Evolutionary conservation across 2,329 filamentous ascomycete genomes (phyloP), one percentile per base, ranked within the genome.

Genomic region (Paracorniculantispora psalliotae): DNA sequence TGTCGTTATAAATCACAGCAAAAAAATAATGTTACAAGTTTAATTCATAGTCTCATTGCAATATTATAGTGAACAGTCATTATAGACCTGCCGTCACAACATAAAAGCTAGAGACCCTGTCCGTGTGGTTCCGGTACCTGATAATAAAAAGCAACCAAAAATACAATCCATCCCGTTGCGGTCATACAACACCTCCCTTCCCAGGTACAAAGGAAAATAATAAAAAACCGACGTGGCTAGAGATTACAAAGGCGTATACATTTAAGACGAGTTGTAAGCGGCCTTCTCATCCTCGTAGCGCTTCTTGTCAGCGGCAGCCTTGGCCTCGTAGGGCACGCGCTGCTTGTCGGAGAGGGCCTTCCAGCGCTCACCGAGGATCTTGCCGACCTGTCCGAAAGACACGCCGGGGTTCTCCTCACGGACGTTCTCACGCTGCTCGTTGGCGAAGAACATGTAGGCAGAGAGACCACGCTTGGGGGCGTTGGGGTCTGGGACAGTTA

Each of bases 371-470:
- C 94, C 94, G 62, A 99, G 91, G 71, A 94, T 84, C 86, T 97
- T 97, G 80, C 94, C 94, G 71, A 99, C 93, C 78, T 97, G 92
- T 88, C 91, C 94, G 79, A 99, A 99, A 68, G 89, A 89, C 80
- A 97, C 96, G 69, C 92, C 93, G 41, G 93, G 93, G 84, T 97
- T 97, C 79, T 97, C 93, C 75, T 96, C 92, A 69, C 94, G 91
- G 68, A 99, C 94, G 77, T 94, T 96, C 74, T 97, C 93, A 69
- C 94, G 92, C 81, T 97, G 91, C 80, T 97, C 94, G 73, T 97
- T 97, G 86, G 94, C 94, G 76, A 97, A 99, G 89, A 97, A 97
- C 94, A 99, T 99, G 87, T 99, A 99, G 65, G 94, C 94, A 57
- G 94, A 97, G 53, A 99, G 91, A 82, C 93, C 94, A 79, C 94